These are phyloP conservation scores for Pseudogymnoascus verrucosus DNA, from an alignment of 2,329 filamentous ascomycete genomes.

Conservation along the genomic window DNA sequence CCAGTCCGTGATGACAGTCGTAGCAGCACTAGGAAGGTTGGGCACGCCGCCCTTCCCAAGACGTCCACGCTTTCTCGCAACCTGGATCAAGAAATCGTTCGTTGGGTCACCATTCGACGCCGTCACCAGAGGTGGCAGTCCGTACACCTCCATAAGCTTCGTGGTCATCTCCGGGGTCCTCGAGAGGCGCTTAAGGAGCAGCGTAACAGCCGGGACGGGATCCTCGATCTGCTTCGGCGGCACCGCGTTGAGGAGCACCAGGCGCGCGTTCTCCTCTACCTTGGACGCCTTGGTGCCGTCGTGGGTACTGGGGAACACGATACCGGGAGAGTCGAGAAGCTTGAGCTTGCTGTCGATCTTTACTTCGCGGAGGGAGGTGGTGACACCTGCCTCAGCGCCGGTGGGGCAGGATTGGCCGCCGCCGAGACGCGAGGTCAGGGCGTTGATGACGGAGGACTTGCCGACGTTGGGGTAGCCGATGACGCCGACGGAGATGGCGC, in stretches of 20 bases:
- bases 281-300: conserved; percentile 45
- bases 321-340: conserved; percentile 86
- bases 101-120: conserved; percentile 62
- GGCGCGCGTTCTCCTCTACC: conserved; percentile 69
- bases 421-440: conserved; percentile 69
- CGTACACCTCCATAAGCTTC: conserved; percentile 77
- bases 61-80: conserved; percentile 84
- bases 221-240: conserved; percentile 93
- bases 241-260: conserved; percentile 83
- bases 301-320: conserved; percentile 74
- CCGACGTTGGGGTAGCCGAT: conserved; percentile 95
- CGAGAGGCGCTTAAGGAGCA: conserved; percentile 76
- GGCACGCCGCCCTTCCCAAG: conserved; percentile 84
- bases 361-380: conserved; percentile 77
- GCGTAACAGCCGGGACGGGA: conserved; percentile 74
- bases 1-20: conserved; percentile 94
- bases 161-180: conserved; percentile 63
- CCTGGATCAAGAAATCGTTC: conserved; percentile 88
- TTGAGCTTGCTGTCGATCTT: conserved; percentile 94
- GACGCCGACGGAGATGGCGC: conserved; percentile 82
- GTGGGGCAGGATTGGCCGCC: conserved; percentile 70
- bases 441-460: conserved; percentile 95
- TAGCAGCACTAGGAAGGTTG: conserved; percentile 79
- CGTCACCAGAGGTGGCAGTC: conserved; percentile 69
- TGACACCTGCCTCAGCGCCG: conserved; percentile 86